A percentile compares a stretch with the other conserved stretches of the same genome.
Evolutionary conservation across 108 stramenopile genomes (phyloP).

Genomic region (Conticribra guillardii): DNA sequence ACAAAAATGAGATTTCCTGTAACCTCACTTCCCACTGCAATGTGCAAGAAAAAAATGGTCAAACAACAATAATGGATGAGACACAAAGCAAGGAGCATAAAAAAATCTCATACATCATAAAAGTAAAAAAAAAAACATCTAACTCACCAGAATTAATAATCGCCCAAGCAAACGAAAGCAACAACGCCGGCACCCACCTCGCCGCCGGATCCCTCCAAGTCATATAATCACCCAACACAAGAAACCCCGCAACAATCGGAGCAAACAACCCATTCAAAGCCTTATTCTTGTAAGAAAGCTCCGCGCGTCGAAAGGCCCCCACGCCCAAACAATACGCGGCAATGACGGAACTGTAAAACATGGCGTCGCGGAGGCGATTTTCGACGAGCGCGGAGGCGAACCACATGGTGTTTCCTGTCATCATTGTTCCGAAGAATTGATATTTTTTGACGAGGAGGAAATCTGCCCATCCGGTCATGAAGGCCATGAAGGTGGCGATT

Average conservation of each 20-base stretch:
- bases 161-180: constrained; percentile 55
- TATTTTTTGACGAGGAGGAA: constrained; percentile 48
- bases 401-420: constrained; percentile 76
- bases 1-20: constrained; percentile 66
- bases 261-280: constrained; percentile 45
- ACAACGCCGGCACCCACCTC: constrained; percentile 49
- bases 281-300: constrained; percentile 43
- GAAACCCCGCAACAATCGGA: constrained; percentile 37
- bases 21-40: constrained; percentile 50
- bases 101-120: too few species aligned
- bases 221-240: constrained; percentile 54
- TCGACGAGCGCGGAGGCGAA: constrained; percentile 58
- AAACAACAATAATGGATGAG: neutral
- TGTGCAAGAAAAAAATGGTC: neutral
- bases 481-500: constrained; percentile 56
- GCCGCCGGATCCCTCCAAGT: constrained; percentile 23
- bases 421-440: constrained; percentile 69
- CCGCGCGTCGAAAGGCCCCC: constrained; percentile 49
- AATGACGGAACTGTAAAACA: constrained; percentile 58
- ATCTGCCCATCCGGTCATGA: constrained; percentile 71
- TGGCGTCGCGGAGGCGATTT: constrained; percentile 34
- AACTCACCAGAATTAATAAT: constrained; percentile 52
- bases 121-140: neutral
- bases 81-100: neutral
- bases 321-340: constrained; percentile 53